Evolutionary conservation across 75 land plant genomes (phyloP).

Genomic region (Picea glauca): DNA sequence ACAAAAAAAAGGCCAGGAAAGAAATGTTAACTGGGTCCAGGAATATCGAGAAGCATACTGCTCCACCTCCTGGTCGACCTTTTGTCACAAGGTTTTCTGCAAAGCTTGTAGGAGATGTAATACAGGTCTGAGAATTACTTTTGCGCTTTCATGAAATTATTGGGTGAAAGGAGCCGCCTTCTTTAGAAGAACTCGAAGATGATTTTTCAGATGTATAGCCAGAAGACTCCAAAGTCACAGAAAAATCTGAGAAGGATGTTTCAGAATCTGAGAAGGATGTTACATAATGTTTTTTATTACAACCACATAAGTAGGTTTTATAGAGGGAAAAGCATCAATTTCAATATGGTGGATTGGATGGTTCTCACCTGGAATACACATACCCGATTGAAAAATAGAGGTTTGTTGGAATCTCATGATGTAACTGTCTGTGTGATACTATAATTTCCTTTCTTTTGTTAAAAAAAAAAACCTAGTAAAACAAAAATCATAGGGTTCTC

Average conservation of each 20-base stretch:
- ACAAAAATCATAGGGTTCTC: too few species aligned
- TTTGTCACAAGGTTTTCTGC: slow-evolving; percentile 51
- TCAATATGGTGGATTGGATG: too few species aligned
- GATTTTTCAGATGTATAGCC: slow-evolving; percentile 60
- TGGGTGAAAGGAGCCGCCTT: slow-evolving; percentile 51
- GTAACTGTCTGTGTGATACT: too few species aligned
- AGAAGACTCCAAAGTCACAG: slow-evolving; percentile 1
- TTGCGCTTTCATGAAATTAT: slow-evolving; percentile 74
- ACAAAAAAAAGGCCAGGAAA: slow-evolving; percentile 12
- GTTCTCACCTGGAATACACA: too few species aligned
- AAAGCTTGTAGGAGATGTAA: slow-evolving; percentile 73
- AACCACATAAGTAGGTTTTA: too few species aligned
- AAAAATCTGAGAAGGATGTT: slow-evolving; percentile 16
- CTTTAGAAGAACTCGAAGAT: slow-evolving; percentile 74
- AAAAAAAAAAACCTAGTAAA: too few species aligned
- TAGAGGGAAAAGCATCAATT: too few species aligned
- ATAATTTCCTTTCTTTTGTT: too few species aligned
- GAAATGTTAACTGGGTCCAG: slow-evolving; percentile 9
- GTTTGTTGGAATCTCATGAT: too few species aligned
- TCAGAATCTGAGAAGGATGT: slow-evolving; percentile 15
- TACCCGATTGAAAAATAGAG: too few species aligned
- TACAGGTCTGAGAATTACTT: slow-evolving; percentile 82
- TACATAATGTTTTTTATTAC: background rate
- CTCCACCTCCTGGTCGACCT: slow-evolving; percentile 63
- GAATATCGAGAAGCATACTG: slow-evolving; percentile 12